Evolutionary conservation across 2,329 filamentous ascomycete species (phyloP).

Genomic region (Cytospora mali): DNA sequence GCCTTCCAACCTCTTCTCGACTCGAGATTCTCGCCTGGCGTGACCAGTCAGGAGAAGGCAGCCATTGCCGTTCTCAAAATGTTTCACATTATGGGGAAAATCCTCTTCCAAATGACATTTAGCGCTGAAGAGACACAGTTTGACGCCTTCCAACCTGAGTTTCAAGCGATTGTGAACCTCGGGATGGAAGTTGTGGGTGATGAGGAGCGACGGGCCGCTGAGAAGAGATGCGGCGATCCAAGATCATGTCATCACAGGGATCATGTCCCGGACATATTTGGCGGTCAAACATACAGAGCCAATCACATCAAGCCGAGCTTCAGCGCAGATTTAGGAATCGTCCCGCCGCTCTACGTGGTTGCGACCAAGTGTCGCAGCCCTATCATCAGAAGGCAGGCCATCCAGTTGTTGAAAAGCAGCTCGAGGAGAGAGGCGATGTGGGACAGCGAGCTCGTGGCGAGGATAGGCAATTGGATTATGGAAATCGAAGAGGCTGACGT

Average conservation of each 20-base stretch:
- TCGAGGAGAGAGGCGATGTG: constrained; percentile 69
- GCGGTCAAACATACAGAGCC: constrained; percentile 47
- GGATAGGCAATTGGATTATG: constrained; percentile 59
- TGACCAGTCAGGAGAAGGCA: constrained; percentile 58
- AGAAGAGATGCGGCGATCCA: constrained; percentile 48
- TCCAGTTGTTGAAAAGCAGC: constrained; percentile 61
- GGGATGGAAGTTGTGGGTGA: constrained; percentile 62
- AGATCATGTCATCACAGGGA: constrained; percentile 44
- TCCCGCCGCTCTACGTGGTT: constrained; percentile 67
- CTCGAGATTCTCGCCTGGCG: constrained; percentile 50
- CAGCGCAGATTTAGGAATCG: constrained; percentile 64
- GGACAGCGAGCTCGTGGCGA: constrained; percentile 63
- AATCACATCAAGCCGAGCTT: constrained; percentile 63
- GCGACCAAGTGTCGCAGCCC: constrained; percentile 67
- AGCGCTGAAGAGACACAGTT: constrained; percentile 61
- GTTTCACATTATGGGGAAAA: constrained; percentile 59
- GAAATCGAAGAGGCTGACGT: constrained; percentile 50
- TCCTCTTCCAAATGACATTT: constrained; percentile 64
- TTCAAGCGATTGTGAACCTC: constrained; percentile 58
- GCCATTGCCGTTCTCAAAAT: constrained; percentile 65
- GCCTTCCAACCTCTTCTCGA: constrained; percentile 60
- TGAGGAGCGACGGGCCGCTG: constrained; percentile 55
- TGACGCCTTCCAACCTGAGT: constrained; percentile 55
- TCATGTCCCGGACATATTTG: constrained; percentile 42
- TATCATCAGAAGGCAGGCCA: constrained; percentile 59